phyloP scores from a whole-genome alignment of 1,139 yeast species.

The Hyphopichia wangnamkhiaoensis region DNA sequence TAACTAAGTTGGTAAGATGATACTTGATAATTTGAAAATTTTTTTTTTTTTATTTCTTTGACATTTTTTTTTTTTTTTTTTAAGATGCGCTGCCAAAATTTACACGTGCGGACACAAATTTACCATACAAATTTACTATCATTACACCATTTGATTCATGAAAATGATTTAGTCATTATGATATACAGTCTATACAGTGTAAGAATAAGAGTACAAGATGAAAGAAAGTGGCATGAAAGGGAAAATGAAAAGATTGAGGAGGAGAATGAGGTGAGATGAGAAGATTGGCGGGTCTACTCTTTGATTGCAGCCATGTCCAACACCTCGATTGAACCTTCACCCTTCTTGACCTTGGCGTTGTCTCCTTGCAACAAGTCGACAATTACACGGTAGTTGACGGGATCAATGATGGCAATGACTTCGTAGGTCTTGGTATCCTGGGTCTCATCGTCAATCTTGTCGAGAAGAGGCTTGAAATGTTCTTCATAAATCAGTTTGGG shows the following conservation, averaged over 20 bases:
- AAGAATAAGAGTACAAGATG: too few species aligned
- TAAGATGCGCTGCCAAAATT: conserved; percentile 1
- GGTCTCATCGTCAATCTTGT: conserved; percentile 55
- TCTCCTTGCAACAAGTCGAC: conserved; percentile 62
- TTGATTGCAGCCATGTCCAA: conserved; percentile 87
- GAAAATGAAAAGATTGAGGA: neutral
- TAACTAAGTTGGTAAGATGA: neutral
- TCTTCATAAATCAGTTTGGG: conserved; percentile 47
- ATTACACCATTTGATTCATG: neutral
- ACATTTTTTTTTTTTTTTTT: neutral
- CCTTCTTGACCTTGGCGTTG: conserved; percentile 46
- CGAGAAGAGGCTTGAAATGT: conserved; percentile 53
- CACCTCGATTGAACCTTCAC: conserved; percentile 76
- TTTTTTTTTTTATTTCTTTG: neutral
- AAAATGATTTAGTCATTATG: too few species aligned
- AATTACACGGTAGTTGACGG: conserved; percentile 74
- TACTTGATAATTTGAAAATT: neutral
- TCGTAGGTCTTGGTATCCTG: conserved; percentile 53
- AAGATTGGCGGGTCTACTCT: conserved; percentile 32
- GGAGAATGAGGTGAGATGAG: neutral
- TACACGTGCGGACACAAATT: neutral
- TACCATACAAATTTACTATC: too few species aligned
- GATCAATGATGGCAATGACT: conserved; percentile 78
- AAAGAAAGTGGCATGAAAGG: neutral
- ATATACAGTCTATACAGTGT: too few species aligned